Evolutionary conservation across 345 rosid species (phyloP), one percentile per base, ranked within the genome.

Genomic region (Aquilaria yunnanensis): DNA sequence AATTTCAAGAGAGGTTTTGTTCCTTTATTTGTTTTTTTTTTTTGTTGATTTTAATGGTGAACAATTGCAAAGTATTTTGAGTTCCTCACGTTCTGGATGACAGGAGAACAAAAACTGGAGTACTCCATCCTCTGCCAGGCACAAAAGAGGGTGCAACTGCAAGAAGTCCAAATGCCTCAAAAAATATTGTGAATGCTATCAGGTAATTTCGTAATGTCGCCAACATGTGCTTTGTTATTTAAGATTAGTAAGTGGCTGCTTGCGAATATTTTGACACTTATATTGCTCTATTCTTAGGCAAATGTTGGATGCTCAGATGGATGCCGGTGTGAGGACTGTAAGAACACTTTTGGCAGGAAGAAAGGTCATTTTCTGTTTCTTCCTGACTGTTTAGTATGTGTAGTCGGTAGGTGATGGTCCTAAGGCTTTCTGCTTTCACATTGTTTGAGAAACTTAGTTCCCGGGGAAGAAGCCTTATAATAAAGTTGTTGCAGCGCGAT

Each of bases 111-210:
- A 54, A 34, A 74, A 32, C 63, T 16, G 45, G 61, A 34, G 55
- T 30, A 70, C 62, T n/a, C 73, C 78, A 32, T 51, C 71, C 29
- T 78, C 75, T 2, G 75, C 78, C 50, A 73, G 80, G 66, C 80
- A 81, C 65, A 81, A 74, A 76, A 69, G 71, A 48, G 85, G 85
- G 59, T 78, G 83, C 65, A 81, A 81, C 47, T 81, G 83, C 77
- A 78, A 76, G 71, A 81, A 63, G 62, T 78, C 85, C 2, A 78
- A 74, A 56, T 78, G 85, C 61, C 66, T 65, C 23, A 81, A 81
- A 61, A 78, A 76, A 49, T 78, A 78, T 43, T 81, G 83, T 16
- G 85, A 81, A 70, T 81, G 85, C 55, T 78, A 61, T 71, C 81
- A 79, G 85, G 85, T 81, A 56, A 29, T 52, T 51, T 12, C 56